Evolutionary conservation across 176 grass and related monocot species (phyloP).

Genomic region (Carex myosuroides): DNA sequence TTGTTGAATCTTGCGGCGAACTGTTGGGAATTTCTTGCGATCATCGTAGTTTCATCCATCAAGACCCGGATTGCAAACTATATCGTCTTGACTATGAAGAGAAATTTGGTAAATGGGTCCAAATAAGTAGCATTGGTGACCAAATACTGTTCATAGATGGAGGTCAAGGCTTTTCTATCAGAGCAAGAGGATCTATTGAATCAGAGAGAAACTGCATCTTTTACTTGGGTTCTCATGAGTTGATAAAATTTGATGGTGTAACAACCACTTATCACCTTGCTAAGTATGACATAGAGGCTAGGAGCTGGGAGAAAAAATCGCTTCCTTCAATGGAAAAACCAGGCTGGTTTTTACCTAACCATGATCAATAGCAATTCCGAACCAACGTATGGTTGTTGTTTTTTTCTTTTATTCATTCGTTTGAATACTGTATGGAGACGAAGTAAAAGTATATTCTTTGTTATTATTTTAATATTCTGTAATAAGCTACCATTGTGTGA

Average conservation of each 20-base stretch:
- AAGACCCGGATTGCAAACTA: slow-evolving; percentile 2
- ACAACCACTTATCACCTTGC: slow-evolving; percentile 2
- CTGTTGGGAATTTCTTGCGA: slow-evolving; percentile 10
- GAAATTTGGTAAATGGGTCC: not conserved
- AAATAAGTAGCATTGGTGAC: not conserved
- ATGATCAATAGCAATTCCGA: not conserved
- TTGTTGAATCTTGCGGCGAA: not conserved
- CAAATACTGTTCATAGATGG: slow-evolving; percentile 9
- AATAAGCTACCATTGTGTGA: too few relatives aligned
- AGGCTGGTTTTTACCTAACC: slow-evolving; percentile 7
- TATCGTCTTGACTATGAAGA: not conserved
- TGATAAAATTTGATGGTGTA: not conserved
- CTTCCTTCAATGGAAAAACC: slow-evolving; percentile 16
- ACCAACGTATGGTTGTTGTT: too few relatives aligned
- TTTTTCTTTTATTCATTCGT: too few relatives aligned
- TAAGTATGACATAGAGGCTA: not conserved
- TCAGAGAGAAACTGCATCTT: slow-evolving; percentile 18
- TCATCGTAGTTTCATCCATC: not conserved
- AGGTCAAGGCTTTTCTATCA: slow-evolving; percentile 5
- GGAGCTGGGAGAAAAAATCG: not conserved
- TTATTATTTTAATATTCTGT: too few relatives aligned
- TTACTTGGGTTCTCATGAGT: not conserved
- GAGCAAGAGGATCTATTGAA: not conserved
- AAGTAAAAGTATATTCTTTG: too few relatives aligned
- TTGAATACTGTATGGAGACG: too few relatives aligned